These are phyloP conservation scores for Boletellus sp. DNA, from an alignment of 768 basidiomycete species.

Conservation along the genomic window DNA sequence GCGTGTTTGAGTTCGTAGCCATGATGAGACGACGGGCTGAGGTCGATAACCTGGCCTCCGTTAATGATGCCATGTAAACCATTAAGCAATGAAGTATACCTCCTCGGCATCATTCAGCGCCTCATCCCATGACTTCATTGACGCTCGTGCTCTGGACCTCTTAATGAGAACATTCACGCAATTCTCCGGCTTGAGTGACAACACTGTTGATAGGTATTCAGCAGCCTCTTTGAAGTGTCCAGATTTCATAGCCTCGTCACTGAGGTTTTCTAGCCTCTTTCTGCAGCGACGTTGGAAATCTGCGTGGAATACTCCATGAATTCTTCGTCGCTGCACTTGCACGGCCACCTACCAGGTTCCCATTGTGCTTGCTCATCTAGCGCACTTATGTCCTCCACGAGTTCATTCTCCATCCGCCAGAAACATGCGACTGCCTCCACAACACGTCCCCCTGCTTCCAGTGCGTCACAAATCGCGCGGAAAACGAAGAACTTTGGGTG, in stretches of 20 bases:
- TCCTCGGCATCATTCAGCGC: neutral
- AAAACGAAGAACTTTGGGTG: neutral
- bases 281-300: neutral
- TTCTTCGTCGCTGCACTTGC: too few species aligned
- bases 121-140: neutral
- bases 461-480: neutral
- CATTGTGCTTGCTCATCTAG: neutral
- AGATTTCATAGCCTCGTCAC: neutral
- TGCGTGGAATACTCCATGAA: neutral
- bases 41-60: too few species aligned
- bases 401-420: neutral
- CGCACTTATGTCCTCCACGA: neutral
- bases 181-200: neutral
- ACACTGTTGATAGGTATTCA: neutral
- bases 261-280: neutral
- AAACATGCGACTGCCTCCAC: neutral
- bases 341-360: neutral
- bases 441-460: neutral
- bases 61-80: too few species aligned
- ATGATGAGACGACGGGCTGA: too few species aligned
- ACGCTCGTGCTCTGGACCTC: neutral
- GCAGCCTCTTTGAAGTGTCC: neutral
- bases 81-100: too few species aligned
- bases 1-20: too few species aligned
- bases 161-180: neutral